Conservation (phyloP, 495 filamentous ascomycete genomes). For the Rostrohypoxylon terebratum region DNA sequence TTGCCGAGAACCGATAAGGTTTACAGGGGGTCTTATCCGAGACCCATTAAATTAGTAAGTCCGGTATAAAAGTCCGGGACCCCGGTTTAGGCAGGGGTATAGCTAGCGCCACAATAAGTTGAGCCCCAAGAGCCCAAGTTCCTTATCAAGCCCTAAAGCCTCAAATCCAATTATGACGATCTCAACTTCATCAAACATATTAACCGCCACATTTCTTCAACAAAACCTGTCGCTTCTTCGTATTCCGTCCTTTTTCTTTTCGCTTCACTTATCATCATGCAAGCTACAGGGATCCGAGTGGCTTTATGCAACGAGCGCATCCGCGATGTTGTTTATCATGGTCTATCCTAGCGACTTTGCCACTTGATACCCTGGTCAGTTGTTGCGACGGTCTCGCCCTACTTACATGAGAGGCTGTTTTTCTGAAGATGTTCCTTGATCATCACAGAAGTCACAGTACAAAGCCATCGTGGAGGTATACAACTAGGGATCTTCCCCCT, state of each 20-base stretch:
- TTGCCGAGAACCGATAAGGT: conserved; percentile 18
- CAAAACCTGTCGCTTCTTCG: conserved; percentile 15
- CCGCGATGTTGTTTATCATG: conserved; percentile 13
- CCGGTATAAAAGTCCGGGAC: conserved; percentile 18
- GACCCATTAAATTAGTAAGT: conserved; percentile 23
- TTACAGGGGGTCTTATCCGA: conserved; percentile 25
- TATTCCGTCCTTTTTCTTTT: conserved; percentile 24
- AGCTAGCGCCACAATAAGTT: conserved; percentile 34
- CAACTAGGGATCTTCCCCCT: conserved; percentile 2
- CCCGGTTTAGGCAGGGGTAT: background rate
- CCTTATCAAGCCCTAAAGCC: background rate
- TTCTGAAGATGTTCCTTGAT: conserved; percentile 34
- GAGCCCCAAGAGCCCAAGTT: too few species aligned
- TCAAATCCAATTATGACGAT: conserved; percentile 13
- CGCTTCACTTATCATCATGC: conserved; percentile 15
- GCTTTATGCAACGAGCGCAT: conserved; percentile 26
- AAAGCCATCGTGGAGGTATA: conserved; percentile 22
- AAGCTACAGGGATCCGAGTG: conserved; percentile 15
- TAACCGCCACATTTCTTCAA: conserved; percentile 7
- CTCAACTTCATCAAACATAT: conserved; percentile 28
- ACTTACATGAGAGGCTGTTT: conserved; percentile 11
- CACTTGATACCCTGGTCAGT: conserved; percentile 36
- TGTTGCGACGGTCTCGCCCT: conserved; percentile 26
- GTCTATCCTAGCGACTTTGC: conserved; percentile 33
- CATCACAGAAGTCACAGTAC: conserved; percentile 41